phyloP scores from a whole-genome alignment of 805 yeast genomes.

The Lipomyces kockii region DNA sequence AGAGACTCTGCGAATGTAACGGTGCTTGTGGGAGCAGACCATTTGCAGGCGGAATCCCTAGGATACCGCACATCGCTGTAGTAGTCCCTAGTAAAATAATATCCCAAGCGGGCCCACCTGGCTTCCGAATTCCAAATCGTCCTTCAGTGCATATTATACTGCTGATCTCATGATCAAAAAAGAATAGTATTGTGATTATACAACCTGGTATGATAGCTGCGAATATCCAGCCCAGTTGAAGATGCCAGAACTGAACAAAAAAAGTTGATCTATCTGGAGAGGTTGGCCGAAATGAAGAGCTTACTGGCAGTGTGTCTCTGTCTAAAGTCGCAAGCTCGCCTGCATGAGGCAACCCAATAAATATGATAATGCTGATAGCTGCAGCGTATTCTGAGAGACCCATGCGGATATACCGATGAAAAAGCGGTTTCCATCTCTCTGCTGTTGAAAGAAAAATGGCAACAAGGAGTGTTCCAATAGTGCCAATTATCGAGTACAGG shows the following conservation, averaged over 20 bases:
- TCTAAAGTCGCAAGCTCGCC: conserved; percentile 1
- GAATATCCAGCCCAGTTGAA: neutral
- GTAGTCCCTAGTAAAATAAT: neutral
- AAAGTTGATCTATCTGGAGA: neutral
- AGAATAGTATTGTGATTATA: neutral
- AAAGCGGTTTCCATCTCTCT: neutral
- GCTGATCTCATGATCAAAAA: conserved; percentile 4
- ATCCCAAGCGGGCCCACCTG: conserved; percentile 1
- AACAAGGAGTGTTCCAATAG: neutral
- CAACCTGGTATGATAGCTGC: conserved; percentile 1
- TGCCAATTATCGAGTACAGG: conserved; percentile 1
- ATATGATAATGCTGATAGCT: conserved; percentile 1
- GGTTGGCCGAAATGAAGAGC: neutral
- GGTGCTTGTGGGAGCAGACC: conserved; percentile 8
- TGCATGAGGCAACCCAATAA: neutral
- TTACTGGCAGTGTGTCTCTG: neutral
- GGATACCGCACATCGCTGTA: neutral
- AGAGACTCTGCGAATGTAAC: neutral
- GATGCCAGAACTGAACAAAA: conserved; percentile 2
- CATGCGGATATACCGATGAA: conserved; percentile 2
- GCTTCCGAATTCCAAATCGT: conserved; percentile 1
- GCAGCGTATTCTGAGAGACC: neutral
- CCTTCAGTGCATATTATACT: neutral
- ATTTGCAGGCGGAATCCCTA: conserved; percentile 1
- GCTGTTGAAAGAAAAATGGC: conserved; percentile 3